Evolutionary conservation across 352 stramenopile genomes (phyloP), one percentile per base, ranked within the genome.

Genomic region (Saprolegnia parasitica): DNA sequence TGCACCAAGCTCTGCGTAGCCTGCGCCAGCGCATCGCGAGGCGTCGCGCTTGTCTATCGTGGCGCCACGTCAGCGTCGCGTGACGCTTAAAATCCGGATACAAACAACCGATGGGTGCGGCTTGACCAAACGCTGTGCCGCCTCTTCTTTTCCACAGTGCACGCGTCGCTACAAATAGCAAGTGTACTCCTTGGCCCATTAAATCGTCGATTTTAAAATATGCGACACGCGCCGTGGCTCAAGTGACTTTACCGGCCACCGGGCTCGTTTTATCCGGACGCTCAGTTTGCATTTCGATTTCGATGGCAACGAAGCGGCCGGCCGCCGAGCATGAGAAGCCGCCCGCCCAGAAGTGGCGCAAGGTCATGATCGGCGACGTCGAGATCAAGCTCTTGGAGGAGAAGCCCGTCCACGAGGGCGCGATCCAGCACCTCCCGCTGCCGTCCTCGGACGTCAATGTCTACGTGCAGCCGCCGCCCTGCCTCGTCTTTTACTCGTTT

Each of bases 401-500:
- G 20, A 58, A 61, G 23, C 39, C 61, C 0, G 46, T 55, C 24
- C 13, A 52, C 20, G 63, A 70, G 8, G 42, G 63, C 54, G 63
- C 55, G 13, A 29, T 70, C 11, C 42, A 61, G 20, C 50, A 70
- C 24, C 45, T 40, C 5, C 42, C 63, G 13, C n/a, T 49, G 20
- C 1, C 46, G n/a, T 21, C 26, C 5, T 29, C 24, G 10, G 24
- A 24, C 18, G n/a, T 61, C 23, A 52, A 70, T 5, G 47, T 70
- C 21, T 21, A 58, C 20, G 63, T 70, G 5, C 42, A 70, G n/a
- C 45, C 63, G 29, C 63, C 63, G 21, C 63, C 63, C 16, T 58
- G 46, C 10, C 54, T 70, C 21, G 63, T 70, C 20, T 70, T 70
- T 39, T 52, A 70, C 63, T 70, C 63, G 46, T 70, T 70, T 21